These are phyloP conservation scores for Colletotrichum sansevieriae DNA, from an alignment of 2,329 filamentous ascomycete genomes.

Conservation along the genomic window DNA sequence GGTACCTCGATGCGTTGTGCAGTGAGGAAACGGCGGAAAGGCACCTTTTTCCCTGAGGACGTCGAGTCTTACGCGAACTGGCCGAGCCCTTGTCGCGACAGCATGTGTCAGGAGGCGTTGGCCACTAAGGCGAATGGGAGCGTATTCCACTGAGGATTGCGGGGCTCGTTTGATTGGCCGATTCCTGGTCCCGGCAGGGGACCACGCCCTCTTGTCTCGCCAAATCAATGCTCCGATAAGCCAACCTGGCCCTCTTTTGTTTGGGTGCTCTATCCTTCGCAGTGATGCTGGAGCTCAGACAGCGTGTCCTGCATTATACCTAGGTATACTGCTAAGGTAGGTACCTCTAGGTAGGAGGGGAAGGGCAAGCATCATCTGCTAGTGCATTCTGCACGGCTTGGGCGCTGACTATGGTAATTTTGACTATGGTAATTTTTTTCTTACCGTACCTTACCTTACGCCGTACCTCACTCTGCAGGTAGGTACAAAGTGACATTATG, in stretches of 20 bases:
- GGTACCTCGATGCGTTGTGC: conserved; percentile 12
- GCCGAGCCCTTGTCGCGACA: conserved; percentile 51
- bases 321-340: no score
- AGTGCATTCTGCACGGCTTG: no score
- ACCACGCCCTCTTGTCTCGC: conserved; percentile 16
- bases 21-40: conserved; percentile 24
- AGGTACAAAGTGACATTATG: no score
- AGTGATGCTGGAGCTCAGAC: conserved; percentile 31
- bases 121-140: conserved; percentile 36
- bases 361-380: conserved; percentile 5
- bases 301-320: conserved; percentile 7
- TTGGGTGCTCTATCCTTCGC: no score
- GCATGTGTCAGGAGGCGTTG: conserved; percentile 50
- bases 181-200: conserved; percentile 10
- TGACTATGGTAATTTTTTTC: neutral
- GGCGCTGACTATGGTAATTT: neutral
- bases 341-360: neutral
- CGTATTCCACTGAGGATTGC: conserved; percentile 23
- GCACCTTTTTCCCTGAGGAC: conserved; percentile 26
- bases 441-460: no score
- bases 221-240: conserved; percentile 30
- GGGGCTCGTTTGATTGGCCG: conserved; percentile 39
- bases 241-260: neutral
- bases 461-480: neutral
- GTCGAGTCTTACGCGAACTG: conserved; percentile 41